Conservation (phyloP, 129 eudicot species). For the Sambucus nigra region DNA sequence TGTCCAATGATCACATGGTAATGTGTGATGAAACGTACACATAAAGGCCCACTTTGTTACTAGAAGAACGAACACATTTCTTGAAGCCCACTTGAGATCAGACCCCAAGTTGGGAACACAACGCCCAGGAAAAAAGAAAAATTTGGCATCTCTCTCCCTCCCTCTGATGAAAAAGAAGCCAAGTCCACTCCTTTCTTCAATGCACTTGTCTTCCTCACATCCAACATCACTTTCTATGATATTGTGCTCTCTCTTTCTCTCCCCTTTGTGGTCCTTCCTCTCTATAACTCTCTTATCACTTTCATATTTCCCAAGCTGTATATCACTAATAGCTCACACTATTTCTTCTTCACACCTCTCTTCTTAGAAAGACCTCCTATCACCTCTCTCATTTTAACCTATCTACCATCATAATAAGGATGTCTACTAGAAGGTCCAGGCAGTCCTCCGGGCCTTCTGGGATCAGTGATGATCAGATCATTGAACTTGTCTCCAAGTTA, state of each 20-base stretch:
- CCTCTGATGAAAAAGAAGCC: background rate
- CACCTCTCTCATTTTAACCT: background rate
- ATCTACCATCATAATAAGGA: slow-evolving; percentile 4
- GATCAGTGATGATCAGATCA: slow-evolving; percentile 71
- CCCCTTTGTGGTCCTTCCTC: slow-evolving; percentile 18
- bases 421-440: slow-evolving; percentile 74
- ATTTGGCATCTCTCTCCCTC: background rate
- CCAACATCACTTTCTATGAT: slow-evolving; percentile 62
- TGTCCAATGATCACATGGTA: slow-evolving; percentile 47
- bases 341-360: slow-evolving; percentile 6
- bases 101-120: slow-evolving; percentile 29
- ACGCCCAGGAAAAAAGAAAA: background rate
- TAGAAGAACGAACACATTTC: slow-evolving; percentile 28
- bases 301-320: background rate
- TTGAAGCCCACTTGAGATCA: slow-evolving; percentile 25
- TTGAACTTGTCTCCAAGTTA: slow-evolving; percentile 68
- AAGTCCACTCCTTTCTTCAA: slow-evolving; percentile 25
- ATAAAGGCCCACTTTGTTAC: slow-evolving; percentile 46
- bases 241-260: slow-evolving; percentile 23
- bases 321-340: background rate
- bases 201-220: slow-evolving; percentile 60
- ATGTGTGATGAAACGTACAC: slow-evolving; percentile 32
- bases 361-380: background rate
- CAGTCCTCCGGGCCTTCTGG: slow-evolving; percentile 30
- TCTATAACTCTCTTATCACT: background rate